These are phyloP conservation scores for Mycena venus DNA, from an alignment of 768 basidiomycete genomes.

Conservation along the genomic window DNA sequence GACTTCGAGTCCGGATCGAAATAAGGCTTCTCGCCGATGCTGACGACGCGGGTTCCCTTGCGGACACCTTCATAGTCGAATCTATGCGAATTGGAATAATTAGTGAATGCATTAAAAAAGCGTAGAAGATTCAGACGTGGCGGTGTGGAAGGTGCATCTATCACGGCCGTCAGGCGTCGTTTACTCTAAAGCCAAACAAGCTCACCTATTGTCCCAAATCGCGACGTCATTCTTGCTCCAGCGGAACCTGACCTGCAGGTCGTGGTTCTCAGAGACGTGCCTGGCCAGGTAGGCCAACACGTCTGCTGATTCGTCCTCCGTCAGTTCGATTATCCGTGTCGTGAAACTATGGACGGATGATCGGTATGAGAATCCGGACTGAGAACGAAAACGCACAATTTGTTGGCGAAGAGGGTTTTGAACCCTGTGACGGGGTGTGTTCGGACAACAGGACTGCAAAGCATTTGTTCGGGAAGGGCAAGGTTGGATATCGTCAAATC, in stretches of 20 bases:
- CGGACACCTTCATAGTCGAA: slow-evolving; percentile 50
- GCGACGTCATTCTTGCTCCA: slow-evolving; percentile 68
- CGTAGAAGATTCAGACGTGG: slow-evolving; percentile 43
- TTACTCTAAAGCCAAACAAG: background rate
- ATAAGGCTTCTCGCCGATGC: slow-evolving; percentile 66
- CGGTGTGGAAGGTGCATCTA: slow-evolving; percentile 58
- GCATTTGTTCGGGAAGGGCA: background rate
- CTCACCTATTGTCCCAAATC: slow-evolving; percentile 70
- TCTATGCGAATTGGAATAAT: slow-evolving; percentile 35
- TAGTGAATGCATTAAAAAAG: too few relatives aligned
- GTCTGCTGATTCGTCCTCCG: slow-evolving; percentile 65
- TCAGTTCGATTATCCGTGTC: slow-evolving; percentile 65
- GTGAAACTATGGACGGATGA: slow-evolving; percentile 60
- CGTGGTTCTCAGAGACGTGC: slow-evolving; percentile 70
- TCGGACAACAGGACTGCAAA: slow-evolving; percentile 59
- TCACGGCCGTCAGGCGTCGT: background rate
- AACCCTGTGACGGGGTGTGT: slow-evolving; percentile 74
- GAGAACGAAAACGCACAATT: slow-evolving; percentile 45
- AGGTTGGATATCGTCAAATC: background rate
- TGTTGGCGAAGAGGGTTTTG: slow-evolving; percentile 70
- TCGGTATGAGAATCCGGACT: background rate
- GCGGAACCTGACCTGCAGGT: slow-evolving; percentile 64
- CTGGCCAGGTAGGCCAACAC: slow-evolving; percentile 62
- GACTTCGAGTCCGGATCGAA: slow-evolving; percentile 57
- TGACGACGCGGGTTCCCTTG: slow-evolving; percentile 66